Base-by-base conservation (phyloP, 495 filamentous ascomycete genomes). In the Talaromyces proteolyticus region DNA sequence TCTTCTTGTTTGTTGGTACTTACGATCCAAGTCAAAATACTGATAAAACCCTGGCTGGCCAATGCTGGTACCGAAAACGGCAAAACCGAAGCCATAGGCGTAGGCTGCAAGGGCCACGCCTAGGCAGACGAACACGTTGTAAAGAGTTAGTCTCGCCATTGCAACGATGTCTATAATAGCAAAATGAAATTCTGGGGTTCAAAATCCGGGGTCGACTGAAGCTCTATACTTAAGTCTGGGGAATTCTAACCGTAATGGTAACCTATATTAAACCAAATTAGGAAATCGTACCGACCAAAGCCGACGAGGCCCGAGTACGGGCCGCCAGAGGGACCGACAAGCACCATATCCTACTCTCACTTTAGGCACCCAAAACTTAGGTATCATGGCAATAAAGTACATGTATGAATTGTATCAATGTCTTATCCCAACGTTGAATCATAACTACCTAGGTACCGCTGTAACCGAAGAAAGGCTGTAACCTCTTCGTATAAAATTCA, bases 131-230 rank as follows among this genome's bases (percentile, higher is more conserved):
- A 18, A 14, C 38, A 40, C 38, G 17, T 40, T 40, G 38, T 40
- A 40, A 40, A 40, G 38, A n/a, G 38, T 40, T 4, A 40, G 38
- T 14, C 16, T 40, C n/a, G 38, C 38, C 38, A 40, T 40, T 40
- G 11, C n/a, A 40, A 40, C 4, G 17, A 16, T 40, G 38, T 40
- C n/a, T 40, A 40, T 40, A 40, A 40, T n/a, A 40, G 38, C 11
- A 40, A 40, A 18, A 40, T 40, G 6, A 40, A 40, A 40, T 7
- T 40, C 38, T 40, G 38, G 38, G 38, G 38, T 40, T 18, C 38
- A 40, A 40, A 40, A 40, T 40, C 38, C 38, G 38, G 38, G 38
- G 38, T 40, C 38, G 38, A 40, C 38, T 40, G 38, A 40, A 40
- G 38, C 38, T 40, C 38, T 40, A 40, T 40, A 40, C n/a, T 40